Percentiles rank a stretch among this genome's conserved stretches.
Conservation (phyloP, 2,329 filamentous ascomycete genomes). For the Aureobasidium musti region DNA sequence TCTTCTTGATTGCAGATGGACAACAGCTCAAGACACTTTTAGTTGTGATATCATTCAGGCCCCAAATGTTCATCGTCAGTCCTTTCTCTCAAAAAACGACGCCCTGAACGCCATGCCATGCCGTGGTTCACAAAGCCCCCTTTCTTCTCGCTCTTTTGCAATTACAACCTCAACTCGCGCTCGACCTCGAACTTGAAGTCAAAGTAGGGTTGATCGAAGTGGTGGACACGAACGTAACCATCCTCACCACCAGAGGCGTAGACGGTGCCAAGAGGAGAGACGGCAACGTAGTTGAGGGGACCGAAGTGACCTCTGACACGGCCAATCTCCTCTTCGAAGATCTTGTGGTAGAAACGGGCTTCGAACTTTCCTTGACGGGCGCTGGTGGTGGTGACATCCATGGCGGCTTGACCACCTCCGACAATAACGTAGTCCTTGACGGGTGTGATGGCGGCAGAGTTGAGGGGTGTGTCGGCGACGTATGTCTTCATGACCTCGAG, state of each 20-base stretch:
- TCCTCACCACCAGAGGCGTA: slow-evolving; percentile 98
- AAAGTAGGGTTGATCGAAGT: slow-evolving; percentile 98
- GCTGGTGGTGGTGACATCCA: slow-evolving; percentile 96
- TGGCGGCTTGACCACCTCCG: slow-evolving; percentile 95
- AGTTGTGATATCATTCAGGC: slow-evolving; percentile 1
- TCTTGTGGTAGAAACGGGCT: slow-evolving; percentile 99
- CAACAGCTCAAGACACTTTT: too few species aligned
- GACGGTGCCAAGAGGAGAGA: slow-evolving; percentile 84
- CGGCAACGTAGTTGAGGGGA: slow-evolving; percentile 92
- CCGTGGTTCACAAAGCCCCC: slow-evolving; percentile 35
- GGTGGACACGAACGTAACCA: slow-evolving; percentile 96
- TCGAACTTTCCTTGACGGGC: slow-evolving; percentile 98
- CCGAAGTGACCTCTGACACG: slow-evolving; percentile 97
- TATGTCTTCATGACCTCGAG: slow-evolving; percentile 94
- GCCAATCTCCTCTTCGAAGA: slow-evolving; percentile 98
- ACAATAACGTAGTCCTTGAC: slow-evolving; percentile 99
- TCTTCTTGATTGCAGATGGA: background rate
- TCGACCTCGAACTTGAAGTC: slow-evolving; percentile 99
- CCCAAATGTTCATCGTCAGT: slow-evolving; percentile 4
- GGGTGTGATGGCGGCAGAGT: slow-evolving; percentile 89
- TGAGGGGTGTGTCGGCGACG: slow-evolving; percentile 87
- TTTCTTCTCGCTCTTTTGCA: too few species aligned
- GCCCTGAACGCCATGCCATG: slow-evolving; percentile 30
- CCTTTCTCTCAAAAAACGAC: slow-evolving; percentile 2
- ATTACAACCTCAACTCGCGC: slow-evolving; percentile 61